These are phyloP conservation scores for Porcisia deanei DNA, from an alignment of 208 protist species.

Conservation along the genomic window DNA sequence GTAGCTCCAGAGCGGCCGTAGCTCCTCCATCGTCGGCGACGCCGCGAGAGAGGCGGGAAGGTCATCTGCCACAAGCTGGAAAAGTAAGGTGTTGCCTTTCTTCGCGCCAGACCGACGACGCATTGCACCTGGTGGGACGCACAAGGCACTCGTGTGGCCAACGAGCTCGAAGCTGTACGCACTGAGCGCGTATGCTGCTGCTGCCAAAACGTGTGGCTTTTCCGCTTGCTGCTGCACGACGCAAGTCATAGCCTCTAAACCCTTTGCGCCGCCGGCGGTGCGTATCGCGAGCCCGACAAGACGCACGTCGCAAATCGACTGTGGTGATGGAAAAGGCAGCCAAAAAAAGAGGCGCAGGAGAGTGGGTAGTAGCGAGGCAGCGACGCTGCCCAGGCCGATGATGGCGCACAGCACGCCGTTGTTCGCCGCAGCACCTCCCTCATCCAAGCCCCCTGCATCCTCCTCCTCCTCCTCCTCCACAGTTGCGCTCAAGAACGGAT, in stretches of 20 bases:
- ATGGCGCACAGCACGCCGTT: slow-evolving; percentile 55
- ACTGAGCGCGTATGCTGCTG: slow-evolving; percentile 27
- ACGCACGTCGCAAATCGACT: slow-evolving; percentile 25
- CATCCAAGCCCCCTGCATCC: not conserved
- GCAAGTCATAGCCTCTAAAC: slow-evolving; percentile 38
- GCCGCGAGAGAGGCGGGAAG: not conserved
- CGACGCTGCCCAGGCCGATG: slow-evolving; percentile 51
- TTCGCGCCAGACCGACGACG: not conserved
- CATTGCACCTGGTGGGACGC: slow-evolving; percentile 20
- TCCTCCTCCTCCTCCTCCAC: not conserved
- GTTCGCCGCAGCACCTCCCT: not conserved
- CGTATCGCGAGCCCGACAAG: slow-evolving; percentile 67
- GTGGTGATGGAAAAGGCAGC: slow-evolving; percentile 30
- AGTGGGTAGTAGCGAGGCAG: slow-evolving; percentile 27
- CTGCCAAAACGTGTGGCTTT: slow-evolving; percentile 14
- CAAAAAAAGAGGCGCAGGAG: slow-evolving; percentile 47
- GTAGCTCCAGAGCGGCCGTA: slow-evolving; percentile 15
- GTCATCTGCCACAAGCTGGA: slow-evolving; percentile 11
- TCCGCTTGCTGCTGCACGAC: slow-evolving; percentile 15
- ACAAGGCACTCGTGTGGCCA: slow-evolving; percentile 69
- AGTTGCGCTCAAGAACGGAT: no score
- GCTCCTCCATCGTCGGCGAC: slow-evolving; percentile 11
- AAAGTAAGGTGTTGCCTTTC: not conserved
- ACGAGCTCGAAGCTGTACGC: slow-evolving; percentile 33
- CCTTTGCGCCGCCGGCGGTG: slow-evolving; percentile 51